Evolutionary conservation across 106 monocot species (phyloP), one percentile per base, ranked within the genome.

Genomic region (Platanthera zijinensis): DNA sequence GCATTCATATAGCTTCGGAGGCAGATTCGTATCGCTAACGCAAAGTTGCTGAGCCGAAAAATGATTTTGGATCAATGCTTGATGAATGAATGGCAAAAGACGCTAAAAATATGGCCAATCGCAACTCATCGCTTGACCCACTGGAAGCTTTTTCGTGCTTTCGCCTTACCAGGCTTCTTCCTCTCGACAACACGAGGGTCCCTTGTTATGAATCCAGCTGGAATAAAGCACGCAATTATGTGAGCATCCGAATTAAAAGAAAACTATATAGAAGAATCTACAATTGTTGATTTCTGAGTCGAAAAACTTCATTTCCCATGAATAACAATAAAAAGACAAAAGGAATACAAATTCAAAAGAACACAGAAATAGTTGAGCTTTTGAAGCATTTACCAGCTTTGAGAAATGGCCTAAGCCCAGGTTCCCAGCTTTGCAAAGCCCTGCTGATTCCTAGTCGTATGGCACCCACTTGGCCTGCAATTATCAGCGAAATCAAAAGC

Each of bases 121-220:
- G 39, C 11, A 59, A 76, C 57, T 87, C 76, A 97, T 84, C 97
- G 89, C 80, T 97, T 97, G 77, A 97, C 97, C 97, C 97, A 97
- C 74, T 94, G 94, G 81, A 91, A 99, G 77, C 97, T 99, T 88
- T 99, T 91, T 57, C 97, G 86, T 74, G 94, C 97, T 85, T 99
- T 99, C 22, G 94, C 94, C 77, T 89, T 93, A 14, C 97, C 97
- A 48, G 94, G 91, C 83, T 99, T 99, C 67, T 99, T 99, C 79
- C 97, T 85, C 79, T 99, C 97, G 28, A 99, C 97, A 7, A 84
- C 87, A 28, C 94, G 91, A 46, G 97, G 71, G 67, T 99, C 97
- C 83, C 97, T 94, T 19, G 91, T 94, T 84, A 99, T 78, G 72
- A 85, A 86, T 51, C 97, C 94, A 74, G 63, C 97, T 99, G 86